Evolutionary conservation across 768 basidiomycete species (phyloP), one percentile per base, ranked within the genome.

Genomic region (Lentinula lateritia): DNA sequence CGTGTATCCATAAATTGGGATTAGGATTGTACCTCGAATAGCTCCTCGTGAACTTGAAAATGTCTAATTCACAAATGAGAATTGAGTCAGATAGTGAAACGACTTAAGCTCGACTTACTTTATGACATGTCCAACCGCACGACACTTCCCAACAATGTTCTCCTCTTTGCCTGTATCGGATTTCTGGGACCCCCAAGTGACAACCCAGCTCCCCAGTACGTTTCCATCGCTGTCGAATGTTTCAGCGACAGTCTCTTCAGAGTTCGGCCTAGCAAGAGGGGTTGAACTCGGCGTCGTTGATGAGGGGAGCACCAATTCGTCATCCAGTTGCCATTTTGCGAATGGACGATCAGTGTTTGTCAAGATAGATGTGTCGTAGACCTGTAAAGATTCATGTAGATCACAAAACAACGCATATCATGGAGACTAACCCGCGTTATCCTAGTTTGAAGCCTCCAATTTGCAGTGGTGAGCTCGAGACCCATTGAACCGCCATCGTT

Each of bases 241-340:
- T 72, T 93, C 92, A 13, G 93, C 92, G 1, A 93, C 80, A 0
- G 92, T 92, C 73, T 93, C 91, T 66, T 91, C 32, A 74, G 70
- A 20, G 67, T 62, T 4, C 72, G 15, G 50, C 13, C 13, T 52
- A 9, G 23, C 10, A 50, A 6, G 67, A 50, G 50, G 32, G 12
- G 32, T n/a, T 7, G 50, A 1, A 3, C 10, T n/a, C 5, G 50
- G 12, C 12, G 50, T 23, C 16, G 75, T 69, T 23, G 50, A 39
- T 15, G 43, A 32, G 6, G 83, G 78, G 0, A 88, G 73, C 53
- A 78, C 71, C 35, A 92, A 75, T 23, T 67, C 74, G 46, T 76
- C 71, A 23, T 87, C 85, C 28, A 93, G 82, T 69, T 91, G 88
- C 91, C 90, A 93, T 63, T 84, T 91, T 12, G 92, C 89, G 65